Percentiles rank a stretch among this genome's conserved stretches.
These are phyloP conservation scores for Mycena olivaceomarginata DNA, from an alignment of 768 basidiomycete species.

Conservation along the genomic window DNA sequence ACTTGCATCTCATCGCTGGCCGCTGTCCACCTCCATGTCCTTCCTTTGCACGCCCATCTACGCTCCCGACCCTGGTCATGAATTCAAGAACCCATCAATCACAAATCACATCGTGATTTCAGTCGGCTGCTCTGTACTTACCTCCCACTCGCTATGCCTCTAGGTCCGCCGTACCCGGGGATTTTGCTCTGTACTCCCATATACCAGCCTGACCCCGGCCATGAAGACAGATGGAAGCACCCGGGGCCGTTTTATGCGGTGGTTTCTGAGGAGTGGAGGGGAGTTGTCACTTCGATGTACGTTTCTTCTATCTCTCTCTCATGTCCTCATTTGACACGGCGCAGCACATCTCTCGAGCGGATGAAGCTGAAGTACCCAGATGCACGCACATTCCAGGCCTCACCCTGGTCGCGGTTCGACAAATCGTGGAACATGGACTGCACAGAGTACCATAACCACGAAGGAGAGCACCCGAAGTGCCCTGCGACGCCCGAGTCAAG, in stretches of 20 bases:
- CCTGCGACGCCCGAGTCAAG: not conserved
- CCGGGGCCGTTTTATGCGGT: not conserved
- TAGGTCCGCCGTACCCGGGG: no score
- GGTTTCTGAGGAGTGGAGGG: not conserved
- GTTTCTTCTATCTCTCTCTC: not conserved
- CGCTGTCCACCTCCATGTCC: no score
- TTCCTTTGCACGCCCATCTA: no score
- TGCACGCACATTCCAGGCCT: not conserved
- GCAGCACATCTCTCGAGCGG: not conserved
- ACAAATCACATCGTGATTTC: no score
- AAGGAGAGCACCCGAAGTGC: not conserved
- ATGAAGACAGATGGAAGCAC: slow-evolving; percentile 2
- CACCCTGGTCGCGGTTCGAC: not conserved
- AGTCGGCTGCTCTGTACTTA: no score
- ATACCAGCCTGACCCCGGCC: not conserved
- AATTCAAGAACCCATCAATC: no score
- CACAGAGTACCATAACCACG: slow-evolving; percentile 4
- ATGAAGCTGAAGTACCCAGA: not conserved
- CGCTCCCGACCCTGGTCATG: no score
- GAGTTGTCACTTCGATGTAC: not conserved
- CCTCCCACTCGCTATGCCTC: no score
- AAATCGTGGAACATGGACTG: not conserved
- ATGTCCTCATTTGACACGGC: not conserved
- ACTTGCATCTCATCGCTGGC: no score
- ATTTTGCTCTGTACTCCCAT: not conserved